A percentile compares a stretch with the other conserved stretches of the same genome.
Conservation (phyloP, 805 yeast species). For the Kluyveromyces aestuarii region DNA sequence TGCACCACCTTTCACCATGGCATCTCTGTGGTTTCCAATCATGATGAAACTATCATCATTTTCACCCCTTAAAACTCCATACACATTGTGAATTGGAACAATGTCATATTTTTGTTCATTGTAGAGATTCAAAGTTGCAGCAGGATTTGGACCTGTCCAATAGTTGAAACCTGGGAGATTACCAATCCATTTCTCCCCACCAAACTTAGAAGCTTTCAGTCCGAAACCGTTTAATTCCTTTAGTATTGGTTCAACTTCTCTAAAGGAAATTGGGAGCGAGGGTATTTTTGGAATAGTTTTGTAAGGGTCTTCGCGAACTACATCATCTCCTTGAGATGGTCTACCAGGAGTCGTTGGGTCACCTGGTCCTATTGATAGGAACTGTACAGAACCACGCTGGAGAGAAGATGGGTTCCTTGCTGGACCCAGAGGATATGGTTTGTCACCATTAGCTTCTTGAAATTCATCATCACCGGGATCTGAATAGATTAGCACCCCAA, state of each 20-base stretch:
- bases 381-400: constrained; percentile 69
- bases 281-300: constrained; percentile 56
- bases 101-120: constrained; percentile 55
- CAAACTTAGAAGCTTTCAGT: constrained; percentile 28
- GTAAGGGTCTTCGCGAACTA: constrained; percentile 41
- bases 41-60: constrained; percentile 44
- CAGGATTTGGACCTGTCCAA: constrained; percentile 42
- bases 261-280: constrained; percentile 56
- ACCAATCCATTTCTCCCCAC: constrained; percentile 37
- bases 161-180: constrained; percentile 37
- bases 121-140: constrained; percentile 41
- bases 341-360: constrained; percentile 74
- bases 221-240: constrained; percentile 53
- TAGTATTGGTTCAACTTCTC: constrained; percentile 56
- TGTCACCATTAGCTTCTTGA: constrained; percentile 46
- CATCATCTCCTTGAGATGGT: constrained; percentile 38
- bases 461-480: constrained; percentile 61
- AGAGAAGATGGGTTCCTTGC: constrained; percentile 70
- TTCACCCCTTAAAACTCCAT: constrained; percentile 52
- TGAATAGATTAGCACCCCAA: constrained; percentile 56
- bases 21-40: constrained; percentile 71
- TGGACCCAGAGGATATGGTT: constrained; percentile 65
- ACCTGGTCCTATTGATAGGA: constrained; percentile 54
- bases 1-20: constrained; percentile 75
- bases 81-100: constrained; percentile 53